Percentiles rank a stretch among this genome's conserved stretches.
Evolutionary conservation across 2,329 filamentous ascomycete genomes (phyloP).

Genomic region (Hypoxylon sp.): DNA sequence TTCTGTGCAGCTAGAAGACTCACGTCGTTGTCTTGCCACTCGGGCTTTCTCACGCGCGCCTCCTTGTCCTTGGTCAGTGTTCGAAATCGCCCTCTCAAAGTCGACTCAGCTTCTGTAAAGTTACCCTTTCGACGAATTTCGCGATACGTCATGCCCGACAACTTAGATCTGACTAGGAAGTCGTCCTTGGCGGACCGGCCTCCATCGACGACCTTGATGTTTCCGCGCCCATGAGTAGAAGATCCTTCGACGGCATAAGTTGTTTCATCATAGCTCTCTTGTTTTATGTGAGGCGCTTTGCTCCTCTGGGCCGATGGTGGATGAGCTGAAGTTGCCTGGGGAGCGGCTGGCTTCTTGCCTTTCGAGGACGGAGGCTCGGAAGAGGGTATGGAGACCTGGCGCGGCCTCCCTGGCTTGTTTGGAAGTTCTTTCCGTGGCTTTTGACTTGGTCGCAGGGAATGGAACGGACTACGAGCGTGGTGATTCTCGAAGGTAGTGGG

Average conservation of each 20-base stretch:
- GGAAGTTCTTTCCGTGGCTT: conserved; percentile 48
- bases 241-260: conserved; percentile 6
- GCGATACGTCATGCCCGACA: conserved; percentile 71
- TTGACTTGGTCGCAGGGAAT: conserved; percentile 28
- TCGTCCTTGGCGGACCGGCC: conserved; percentile 57
- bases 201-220: conserved; percentile 5
- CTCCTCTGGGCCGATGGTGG: conserved; percentile 23
- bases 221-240: not conserved
- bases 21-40: conserved; percentile 74
- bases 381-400: conserved; percentile 14
- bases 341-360: conserved; percentile 21
- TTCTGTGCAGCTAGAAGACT: conserved; percentile 54
- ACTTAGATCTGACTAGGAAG: conserved; percentile 67
- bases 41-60: conserved; percentile 73
- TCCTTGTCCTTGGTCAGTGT: conserved; percentile 73
- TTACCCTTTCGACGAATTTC: conserved; percentile 69
- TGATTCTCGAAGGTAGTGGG: conserved; percentile 37
- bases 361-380: conserved; percentile 28
- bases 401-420: conserved; percentile 42
- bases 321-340: conserved; percentile 12
- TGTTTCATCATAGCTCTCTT: conserved; percentile 6
- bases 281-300: conserved; percentile 23
- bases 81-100: conserved; percentile 75
- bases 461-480: conserved; percentile 23
- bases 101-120: conserved; percentile 76